Evolutionary conservation across 169 alveolate genomes (phyloP).

Genomic region (Babesia microti): DNA sequence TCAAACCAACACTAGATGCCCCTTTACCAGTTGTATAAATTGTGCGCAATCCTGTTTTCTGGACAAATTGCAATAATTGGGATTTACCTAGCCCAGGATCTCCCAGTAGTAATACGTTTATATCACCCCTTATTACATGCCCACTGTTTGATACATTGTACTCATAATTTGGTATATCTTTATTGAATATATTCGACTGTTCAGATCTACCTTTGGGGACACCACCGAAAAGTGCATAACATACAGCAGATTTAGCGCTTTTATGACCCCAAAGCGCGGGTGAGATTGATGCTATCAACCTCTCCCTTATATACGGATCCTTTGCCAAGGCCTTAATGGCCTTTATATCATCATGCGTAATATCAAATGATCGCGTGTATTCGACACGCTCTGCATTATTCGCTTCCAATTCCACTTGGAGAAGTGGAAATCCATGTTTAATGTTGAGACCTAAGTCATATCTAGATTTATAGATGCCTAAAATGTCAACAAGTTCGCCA

Average conservation of each 20-base stretch:
- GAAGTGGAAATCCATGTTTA: constrained; percentile 93
- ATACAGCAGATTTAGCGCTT: constrained; percentile 81
- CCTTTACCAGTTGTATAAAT: constrained; percentile 99
- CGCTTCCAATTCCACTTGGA: constrained; percentile 89
- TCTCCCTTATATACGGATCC: constrained; percentile 85
- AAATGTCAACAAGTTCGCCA: constrained; percentile 96
- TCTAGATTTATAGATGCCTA: constrained; percentile 89
- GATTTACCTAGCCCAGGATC: constrained; percentile 99
- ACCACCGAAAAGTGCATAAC: constrained; percentile 90
- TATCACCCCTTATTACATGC: constrained; percentile 95
- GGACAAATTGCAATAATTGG: constrained; percentile 93
- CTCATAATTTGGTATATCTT: constrained; percentile 27
- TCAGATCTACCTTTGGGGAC: constrained; percentile 55
- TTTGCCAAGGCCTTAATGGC: constrained; percentile 79
- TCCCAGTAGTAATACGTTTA: constrained; percentile 84
- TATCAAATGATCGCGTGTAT: constrained; percentile 74
- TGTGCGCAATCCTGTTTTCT: constrained; percentile 89
- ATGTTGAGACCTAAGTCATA: constrained; percentile 86
- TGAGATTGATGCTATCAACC: constrained; percentile 88
- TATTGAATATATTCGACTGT: constrained; percentile 7
- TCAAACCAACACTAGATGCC: constrained; percentile 99
- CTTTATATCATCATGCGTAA: constrained; percentile 86
- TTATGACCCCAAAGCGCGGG: constrained; percentile 97
- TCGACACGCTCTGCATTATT: constrained; percentile 80
- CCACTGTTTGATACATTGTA: constrained; percentile 84